Base-by-base conservation (phyloP, 371 early-diverging fungal species). In the Apophysomyces elegans region DNA sequence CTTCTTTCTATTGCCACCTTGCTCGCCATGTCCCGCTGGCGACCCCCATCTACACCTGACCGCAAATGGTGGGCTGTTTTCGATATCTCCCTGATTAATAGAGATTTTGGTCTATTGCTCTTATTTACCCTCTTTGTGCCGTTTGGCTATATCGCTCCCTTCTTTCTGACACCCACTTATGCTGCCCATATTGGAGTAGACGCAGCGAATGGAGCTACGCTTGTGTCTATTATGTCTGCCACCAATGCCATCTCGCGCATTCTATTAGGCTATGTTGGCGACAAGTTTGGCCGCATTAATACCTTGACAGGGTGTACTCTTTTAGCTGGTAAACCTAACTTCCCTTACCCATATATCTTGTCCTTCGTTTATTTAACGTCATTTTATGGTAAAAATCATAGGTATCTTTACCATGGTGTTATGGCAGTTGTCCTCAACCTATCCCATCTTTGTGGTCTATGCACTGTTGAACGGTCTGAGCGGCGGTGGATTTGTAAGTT, bases 351-450 rank as follows among this genome's bases (percentile, higher is more conserved):
- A 11, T 0, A 41, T 13, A 3, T 13, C 5, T 2, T 8, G 41
- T 13, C 2, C 11, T 11, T 13, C 41, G 26, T 11, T 13, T 41
- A 41, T 8, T 41, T 8, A 41, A 41, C 13, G 41, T 41, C 8
- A 41, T 13, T 13, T 12, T 38, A 8, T 21, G 5, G 4, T 7
- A 13, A 44, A 11, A 16, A 5, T 44, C 4, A 26, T 44, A 76
- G 79, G 69, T 46, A 18, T 87, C 1, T 77, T 86, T 32, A 83
- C 84, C 7, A 76, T 89, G 68, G 58, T 88, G 4, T 62, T 90
- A 39, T 92, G 92, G 92, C 86, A 86, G 13, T 84, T 85, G 69
- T 74, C 85, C 5, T 78, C 77, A 7, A 73, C 69, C 0, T 68
- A 76, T 14, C 83, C 78, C 1, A 72, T 73, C 2, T 80, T 81